Conservation (phyloP, 495 filamentous ascomycete genomes). For the Terfezia claveryi region DNA sequence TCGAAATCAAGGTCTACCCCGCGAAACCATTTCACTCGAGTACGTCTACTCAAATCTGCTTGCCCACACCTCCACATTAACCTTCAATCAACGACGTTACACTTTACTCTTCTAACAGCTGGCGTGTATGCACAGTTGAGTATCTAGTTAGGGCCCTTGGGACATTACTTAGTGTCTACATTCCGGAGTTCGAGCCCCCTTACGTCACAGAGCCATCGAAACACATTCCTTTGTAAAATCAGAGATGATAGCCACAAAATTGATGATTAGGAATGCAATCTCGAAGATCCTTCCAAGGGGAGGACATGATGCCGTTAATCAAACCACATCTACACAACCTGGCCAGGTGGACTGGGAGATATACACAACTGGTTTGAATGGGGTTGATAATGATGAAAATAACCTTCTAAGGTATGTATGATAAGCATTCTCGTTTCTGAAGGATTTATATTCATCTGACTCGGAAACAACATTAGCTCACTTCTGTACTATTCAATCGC, state of each 20-base stretch:
- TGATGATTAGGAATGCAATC: not conserved
- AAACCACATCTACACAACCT: not conserved
- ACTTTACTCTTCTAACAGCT: too few relatives aligned
- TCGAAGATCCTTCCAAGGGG: not conserved
- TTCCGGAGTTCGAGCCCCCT: not conserved
- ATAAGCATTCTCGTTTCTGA: constrained; percentile 1
- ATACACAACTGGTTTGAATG: constrained; percentile 17
- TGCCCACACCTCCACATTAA: too few relatives aligned
- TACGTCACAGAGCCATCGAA: not conserved
- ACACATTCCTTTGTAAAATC: not conserved
- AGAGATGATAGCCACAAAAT: not conserved
- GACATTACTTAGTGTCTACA: too few relatives aligned
- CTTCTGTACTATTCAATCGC: constrained; percentile 5
- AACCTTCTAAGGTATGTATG: constrained; percentile 16
- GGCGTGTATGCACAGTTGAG: too few relatives aligned
- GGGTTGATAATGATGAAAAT: constrained; percentile 19
- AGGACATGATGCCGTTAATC: not conserved
- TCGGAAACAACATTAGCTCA: constrained; percentile 6
- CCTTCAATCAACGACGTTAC: too few relatives aligned
- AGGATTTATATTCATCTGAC: constrained; percentile 10
- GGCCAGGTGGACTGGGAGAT: not conserved
- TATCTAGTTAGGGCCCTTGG: too few relatives aligned
- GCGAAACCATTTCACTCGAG: too few relatives aligned
- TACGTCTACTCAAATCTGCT: too few relatives aligned
- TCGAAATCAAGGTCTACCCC: too few relatives aligned